Conservation (phyloP, 176 grass and related monocot species). For the Miscanthus lutarioriparius region DNA sequence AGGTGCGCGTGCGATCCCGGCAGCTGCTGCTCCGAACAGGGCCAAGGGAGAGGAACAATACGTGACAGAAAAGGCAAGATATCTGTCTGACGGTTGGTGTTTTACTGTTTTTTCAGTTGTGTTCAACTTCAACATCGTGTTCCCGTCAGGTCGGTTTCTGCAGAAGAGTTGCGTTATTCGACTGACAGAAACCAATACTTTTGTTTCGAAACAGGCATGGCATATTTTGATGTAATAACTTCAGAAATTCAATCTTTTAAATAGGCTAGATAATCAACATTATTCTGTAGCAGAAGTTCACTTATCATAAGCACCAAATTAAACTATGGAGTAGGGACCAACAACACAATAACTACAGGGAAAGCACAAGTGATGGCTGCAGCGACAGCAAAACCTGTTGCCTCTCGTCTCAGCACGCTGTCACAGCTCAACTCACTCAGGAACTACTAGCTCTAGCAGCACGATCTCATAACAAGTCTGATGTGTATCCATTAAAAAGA, state of each 20-base stretch:
- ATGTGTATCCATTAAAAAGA: too few relatives aligned
- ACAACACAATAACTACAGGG: slow-evolving; percentile 7
- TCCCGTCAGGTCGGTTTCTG: neutral
- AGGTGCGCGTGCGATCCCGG: slow-evolving; percentile 34
- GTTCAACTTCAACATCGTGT: neutral
- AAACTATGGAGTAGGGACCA: neutral
- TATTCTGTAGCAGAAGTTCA: neutral
- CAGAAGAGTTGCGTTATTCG: neutral
- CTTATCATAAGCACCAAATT: neutral
- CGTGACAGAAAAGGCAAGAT: too few relatives aligned
- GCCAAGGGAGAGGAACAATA: neutral
- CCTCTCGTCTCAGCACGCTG: neutral
- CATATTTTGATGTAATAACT: neutral
- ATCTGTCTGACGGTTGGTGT: too few relatives aligned
- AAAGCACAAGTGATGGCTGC: slow-evolving; percentile 43
- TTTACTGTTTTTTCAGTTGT: neutral
- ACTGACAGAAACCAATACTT: neutral
- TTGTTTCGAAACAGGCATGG: neutral
- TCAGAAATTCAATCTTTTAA: neutral
- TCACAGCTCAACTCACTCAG: slow-evolving; percentile 22
- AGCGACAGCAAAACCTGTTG: neutral
- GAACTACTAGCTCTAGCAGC: neutral
- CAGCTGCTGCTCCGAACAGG: slow-evolving; percentile 16
- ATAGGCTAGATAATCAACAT: neutral
- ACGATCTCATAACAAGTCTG: neutral